These are phyloP conservation scores for Aspergillus brasiliensis DNA, from an alignment of 2,329 filamentous ascomycete genomes.

Conservation along the genomic window DNA sequence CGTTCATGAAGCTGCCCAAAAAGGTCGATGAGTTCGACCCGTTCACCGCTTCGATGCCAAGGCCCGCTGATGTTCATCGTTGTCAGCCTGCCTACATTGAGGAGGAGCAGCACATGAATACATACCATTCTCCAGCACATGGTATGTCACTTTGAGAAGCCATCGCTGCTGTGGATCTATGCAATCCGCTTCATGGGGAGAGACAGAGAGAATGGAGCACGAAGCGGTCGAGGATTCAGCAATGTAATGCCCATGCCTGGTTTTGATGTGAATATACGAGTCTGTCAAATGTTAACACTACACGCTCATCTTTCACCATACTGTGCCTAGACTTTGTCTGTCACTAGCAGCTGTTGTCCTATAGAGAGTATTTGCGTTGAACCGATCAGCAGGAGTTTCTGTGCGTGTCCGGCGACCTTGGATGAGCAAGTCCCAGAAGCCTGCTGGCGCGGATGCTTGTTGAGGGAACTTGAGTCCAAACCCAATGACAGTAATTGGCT, in stretches of 20 bases:
- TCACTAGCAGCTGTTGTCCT: background rate
- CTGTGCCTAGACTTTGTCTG: background rate
- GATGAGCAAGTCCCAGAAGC: background rate
- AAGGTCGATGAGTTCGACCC: background rate
- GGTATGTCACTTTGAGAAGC: background rate
- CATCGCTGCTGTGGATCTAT: conserved; percentile 4
- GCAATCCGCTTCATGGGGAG: background rate
- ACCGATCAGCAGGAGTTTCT: background rate
- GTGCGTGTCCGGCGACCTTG: background rate
- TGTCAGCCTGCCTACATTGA: background rate
- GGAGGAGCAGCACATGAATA: background rate
- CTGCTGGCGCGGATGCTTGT: background rate
- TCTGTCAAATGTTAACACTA: background rate
- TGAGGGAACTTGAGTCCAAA: background rate
- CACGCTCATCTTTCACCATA: background rate
- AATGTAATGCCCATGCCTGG: background rate
- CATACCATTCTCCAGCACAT: background rate
- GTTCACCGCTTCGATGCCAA: background rate
- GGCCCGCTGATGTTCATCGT: background rate
- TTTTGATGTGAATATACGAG: background rate
- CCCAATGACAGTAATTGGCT: background rate
- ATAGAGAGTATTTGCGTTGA: background rate
- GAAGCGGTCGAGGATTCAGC: background rate
- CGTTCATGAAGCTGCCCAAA: background rate
- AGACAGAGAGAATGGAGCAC: background rate